phyloP scores from a whole-genome alignment of 164 flowering plant genomes.

The Chimonanthus praecox region DNA sequence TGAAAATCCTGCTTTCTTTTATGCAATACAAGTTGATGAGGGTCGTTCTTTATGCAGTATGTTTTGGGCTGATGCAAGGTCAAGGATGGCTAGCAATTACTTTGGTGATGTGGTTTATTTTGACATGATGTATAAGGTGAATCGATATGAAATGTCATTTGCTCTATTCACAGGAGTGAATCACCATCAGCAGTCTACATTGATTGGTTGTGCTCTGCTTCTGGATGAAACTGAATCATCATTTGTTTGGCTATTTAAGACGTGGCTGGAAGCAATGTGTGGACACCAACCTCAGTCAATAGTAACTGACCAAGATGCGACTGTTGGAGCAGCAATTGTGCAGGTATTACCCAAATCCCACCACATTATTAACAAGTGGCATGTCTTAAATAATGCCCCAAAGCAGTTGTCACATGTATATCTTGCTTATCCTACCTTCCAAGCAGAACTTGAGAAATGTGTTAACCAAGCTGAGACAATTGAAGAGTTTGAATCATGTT shows the following conservation, averaged over 20 bases:
- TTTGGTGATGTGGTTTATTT: slow-evolving; percentile 46
- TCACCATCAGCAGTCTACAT: slow-evolving; percentile 40
- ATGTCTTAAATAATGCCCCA: slow-evolving; percentile 34
- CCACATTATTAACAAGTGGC: slow-evolving; percentile 46
- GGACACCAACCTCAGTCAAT: slow-evolving; percentile 32
- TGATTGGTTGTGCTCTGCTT: slow-evolving; percentile 48
- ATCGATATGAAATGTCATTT: slow-evolving; percentile 33
- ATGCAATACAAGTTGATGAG: slow-evolving; percentile 37
- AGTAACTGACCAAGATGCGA: slow-evolving; percentile 37
- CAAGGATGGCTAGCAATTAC: slow-evolving; percentile 29
- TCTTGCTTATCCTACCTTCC: slow-evolving; percentile 30
- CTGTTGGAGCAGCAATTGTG: slow-evolving; percentile 26
- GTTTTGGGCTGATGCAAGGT: slow-evolving; percentile 38
- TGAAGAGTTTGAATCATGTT: slow-evolving; percentile 60
- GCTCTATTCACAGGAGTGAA: slow-evolving; percentile 45
- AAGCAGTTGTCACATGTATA: slow-evolving; percentile 31
- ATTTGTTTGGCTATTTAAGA: slow-evolving; percentile 40
- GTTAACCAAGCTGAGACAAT: slow-evolving; percentile 32
- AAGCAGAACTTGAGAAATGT: slow-evolving; percentile 40
- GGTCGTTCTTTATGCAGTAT: slow-evolving; percentile 37
- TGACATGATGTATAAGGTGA: slow-evolving; percentile 40
- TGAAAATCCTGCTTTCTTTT: slow-evolving; percentile 35
- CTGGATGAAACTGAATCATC: slow-evolving; percentile 35
- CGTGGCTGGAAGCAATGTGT: slow-evolving; percentile 38
- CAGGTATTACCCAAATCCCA: slow-evolving; percentile 36